Base-by-base conservation (phyloP, 805 yeast species). In the Candida hungchunana region DNA sequence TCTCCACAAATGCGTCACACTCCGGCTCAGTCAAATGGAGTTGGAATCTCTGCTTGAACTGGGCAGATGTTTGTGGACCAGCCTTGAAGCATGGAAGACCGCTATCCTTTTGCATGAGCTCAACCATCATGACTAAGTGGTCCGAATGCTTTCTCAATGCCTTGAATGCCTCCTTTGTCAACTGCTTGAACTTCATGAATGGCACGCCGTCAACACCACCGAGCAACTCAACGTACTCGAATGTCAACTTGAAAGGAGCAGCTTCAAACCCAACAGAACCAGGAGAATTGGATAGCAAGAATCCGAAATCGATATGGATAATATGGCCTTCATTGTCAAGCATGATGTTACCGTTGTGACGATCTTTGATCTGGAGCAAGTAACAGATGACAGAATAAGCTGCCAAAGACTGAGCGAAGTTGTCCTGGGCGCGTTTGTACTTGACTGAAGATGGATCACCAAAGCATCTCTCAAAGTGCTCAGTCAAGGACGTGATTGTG, bases 341-440 rank as follows among this genome's bases (percentile, higher is more conserved):
- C 98, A 93, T 90, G 40, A 93, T 89, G 58, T 93, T 93, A 53
- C 98, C 98, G 56, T 90, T 90, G 56, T 90, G 98, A 48, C 98
- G 75, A 60, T 93, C 98, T 58, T 93, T 93, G 42, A 93, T 85
- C 62, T 90, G 97, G 32, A 93, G 65, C 26, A 90, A 64, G 48
- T 88, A 93, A 42, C 96, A 87, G 22, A 93, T 80, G 13, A 93
- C 78, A 0, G 97, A 88, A 60, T 90, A 93, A 0, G 94, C 82
- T 0, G 98, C 97, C 46, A 93, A 66, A 14, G 96, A 86, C 32
- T 71, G 69, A 2, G 94, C 84, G 60, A 93, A 93, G 47, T 82
- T 83, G 30, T 79, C 81, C 54, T 88, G 94, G 0, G 97, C 97
- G 37, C 73, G 67, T 50, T 68, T 75, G 60, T 78, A 85, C 37